These are phyloP conservation scores for Brettanomyces anomalus DNA, from an alignment of 805 yeast species.

Conservation along the genomic window DNA sequence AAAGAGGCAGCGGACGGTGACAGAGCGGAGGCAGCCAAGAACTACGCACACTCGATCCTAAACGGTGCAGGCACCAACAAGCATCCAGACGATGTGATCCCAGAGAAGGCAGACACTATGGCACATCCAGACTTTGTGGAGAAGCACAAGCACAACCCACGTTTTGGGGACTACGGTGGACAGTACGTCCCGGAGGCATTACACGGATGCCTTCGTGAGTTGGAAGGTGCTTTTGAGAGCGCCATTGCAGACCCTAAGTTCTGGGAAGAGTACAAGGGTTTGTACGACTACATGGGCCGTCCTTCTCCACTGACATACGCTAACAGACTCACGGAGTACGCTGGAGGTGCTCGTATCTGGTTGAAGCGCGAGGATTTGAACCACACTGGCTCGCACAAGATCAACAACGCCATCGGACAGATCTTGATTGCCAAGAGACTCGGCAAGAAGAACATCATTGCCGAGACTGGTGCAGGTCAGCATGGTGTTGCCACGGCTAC, in stretches of 20 bases:
- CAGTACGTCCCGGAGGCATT: slow-evolving; percentile 97
- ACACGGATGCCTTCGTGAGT: slow-evolving; percentile 82
- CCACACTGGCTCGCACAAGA: slow-evolving; percentile 85
- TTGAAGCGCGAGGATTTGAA: slow-evolving; percentile 93
- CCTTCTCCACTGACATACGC: slow-evolving; percentile 92
- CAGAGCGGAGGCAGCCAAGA: slow-evolving; percentile 54
- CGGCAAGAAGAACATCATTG: slow-evolving; percentile 70
- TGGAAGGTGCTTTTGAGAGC: slow-evolving; percentile 78
- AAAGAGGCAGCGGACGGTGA: slow-evolving; percentile 54
- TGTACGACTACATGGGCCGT: slow-evolving; percentile 91
- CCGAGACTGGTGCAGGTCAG: slow-evolving; percentile 92
- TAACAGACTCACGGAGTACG: slow-evolving; percentile 77
- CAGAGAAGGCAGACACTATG: slow-evolving; percentile 10
- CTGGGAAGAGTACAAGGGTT: slow-evolving; percentile 84
- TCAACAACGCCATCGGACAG: slow-evolving; percentile 78
- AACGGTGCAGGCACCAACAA: slow-evolving; percentile 39
- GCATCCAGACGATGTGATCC: slow-evolving; percentile 16
- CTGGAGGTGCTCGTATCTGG: slow-evolving; percentile 97
- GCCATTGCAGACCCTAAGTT: slow-evolving; percentile 85
- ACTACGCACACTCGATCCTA: slow-evolving; percentile 61
- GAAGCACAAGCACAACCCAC: slow-evolving; percentile 57
- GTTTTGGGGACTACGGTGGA: slow-evolving; percentile 96
- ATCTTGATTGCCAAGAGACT: slow-evolving; percentile 70
- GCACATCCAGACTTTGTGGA: slow-evolving; percentile 37
- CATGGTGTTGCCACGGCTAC: slow-evolving; percentile 93